Conservation (phyloP, 306 rosid genomes). For the Casuarina glauca region DNA sequence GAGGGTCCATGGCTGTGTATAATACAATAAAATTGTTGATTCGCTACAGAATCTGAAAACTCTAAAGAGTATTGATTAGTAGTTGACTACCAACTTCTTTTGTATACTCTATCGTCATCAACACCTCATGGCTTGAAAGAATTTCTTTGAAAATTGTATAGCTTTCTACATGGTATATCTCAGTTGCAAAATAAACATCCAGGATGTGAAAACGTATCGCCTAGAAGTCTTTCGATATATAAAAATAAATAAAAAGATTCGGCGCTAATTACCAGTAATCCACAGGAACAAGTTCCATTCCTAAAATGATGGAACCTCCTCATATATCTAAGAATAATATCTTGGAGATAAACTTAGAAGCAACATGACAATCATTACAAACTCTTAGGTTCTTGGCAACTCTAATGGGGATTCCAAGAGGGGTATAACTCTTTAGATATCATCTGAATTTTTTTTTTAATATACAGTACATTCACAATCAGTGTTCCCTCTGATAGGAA, state of each 20-base stretch:
- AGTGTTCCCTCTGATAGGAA: too few relatives aligned
- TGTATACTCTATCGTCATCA: not conserved
- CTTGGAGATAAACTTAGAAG: slow-evolving; percentile 75
- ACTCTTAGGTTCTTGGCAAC: slow-evolving; percentile 91
- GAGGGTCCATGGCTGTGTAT: not conserved
- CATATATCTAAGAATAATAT: slow-evolving; percentile 88
- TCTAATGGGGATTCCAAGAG: slow-evolving; percentile 75
- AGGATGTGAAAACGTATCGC: not conserved
- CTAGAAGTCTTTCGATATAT: too few relatives aligned
- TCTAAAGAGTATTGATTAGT: too few relatives aligned
- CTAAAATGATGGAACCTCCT: slow-evolving; percentile 91
- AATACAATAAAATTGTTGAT: too few relatives aligned
- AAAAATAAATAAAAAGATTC: too few relatives aligned
- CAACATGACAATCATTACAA: slow-evolving; percentile 86
- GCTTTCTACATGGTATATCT: not conserved
- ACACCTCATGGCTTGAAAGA: not conserved
- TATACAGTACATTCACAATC: too few relatives aligned
- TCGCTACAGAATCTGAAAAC: too few relatives aligned
- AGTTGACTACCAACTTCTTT: too few relatives aligned
- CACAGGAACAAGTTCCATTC: slow-evolving; percentile 84
- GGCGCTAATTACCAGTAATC: slow-evolving; percentile 70
- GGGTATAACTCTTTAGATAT: slow-evolving; percentile 30
- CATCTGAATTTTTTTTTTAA: too few relatives aligned
- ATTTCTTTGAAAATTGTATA: not conserved
- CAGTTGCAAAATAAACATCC: not conserved